Base-by-base conservation (phyloP, 805 yeast species). In the Komagataella mondaviorum region DNA sequence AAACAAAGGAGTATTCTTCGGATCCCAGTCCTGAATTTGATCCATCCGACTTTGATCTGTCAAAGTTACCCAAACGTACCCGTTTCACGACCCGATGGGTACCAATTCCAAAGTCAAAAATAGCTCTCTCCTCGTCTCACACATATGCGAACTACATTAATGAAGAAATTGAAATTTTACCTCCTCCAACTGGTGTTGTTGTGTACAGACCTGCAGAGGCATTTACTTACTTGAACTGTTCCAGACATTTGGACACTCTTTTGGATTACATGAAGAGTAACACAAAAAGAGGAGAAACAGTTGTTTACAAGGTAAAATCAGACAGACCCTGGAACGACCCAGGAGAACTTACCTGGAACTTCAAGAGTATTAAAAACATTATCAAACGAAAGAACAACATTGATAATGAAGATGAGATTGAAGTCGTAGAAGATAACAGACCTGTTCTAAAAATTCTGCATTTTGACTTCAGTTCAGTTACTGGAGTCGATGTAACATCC, bases 261-360 rank as follows among this genome's bases (percentile, higher is more conserved):
- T 70, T 80, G 48, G 90, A 85, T 54, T 81, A 83, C 57, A 81
- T 85, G 44, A 81, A 80, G 63, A 64, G 68, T 46, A 52, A 61
- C 7, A 86, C 95, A 1, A 75, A 75, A 57, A 76, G 85, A 50
- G 89, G 89, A 24, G 71, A 73, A 50, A 56, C 69, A n/a, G 60
- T 57, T n/a, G 55, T 62, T 49, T 64, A 58, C 52, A 61, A 71
- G 58, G 57, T 71, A 53, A 60, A 69, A 24, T 80, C 85, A 46
- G 83, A 83, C 52, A 76, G 89, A 56, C 90, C 96, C 17, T 90
- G 96, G 96, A 89, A 89, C 63, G 91, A 89, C 60, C 89, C 89
- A 12, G 95, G 95, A 55, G 86, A 75, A 45, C 67, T 74, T 55
- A 64, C 58, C 5, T 57, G 71, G 8, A 51, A 46, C 12, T 22